Percentiles rank a stretch among this genome's conserved stretches.
Evolutionary conservation across 2,329 filamentous ascomycete species (phyloP).

Genomic region (Sporothrix globosa): DNA sequence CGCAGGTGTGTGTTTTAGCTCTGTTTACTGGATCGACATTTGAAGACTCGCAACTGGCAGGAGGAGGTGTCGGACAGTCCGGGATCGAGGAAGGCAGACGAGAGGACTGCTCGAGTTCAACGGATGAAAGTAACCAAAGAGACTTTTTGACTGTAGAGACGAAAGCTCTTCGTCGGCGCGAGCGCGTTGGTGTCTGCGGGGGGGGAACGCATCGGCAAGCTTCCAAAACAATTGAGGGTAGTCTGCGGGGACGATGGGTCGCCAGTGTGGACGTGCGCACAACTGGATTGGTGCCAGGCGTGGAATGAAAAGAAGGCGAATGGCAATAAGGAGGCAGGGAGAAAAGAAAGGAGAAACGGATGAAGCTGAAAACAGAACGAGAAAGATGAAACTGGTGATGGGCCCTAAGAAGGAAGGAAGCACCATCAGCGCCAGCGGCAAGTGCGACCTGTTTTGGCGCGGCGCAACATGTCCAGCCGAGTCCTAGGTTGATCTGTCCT

Average conservation of each 20-base stretch:
- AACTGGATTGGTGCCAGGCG: slow-evolving; percentile 2
- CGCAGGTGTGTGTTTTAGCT: background rate
- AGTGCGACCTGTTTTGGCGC: slow-evolving; percentile 16
- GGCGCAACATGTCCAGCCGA: background rate
- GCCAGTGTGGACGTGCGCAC: background rate
- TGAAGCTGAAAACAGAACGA: background rate
- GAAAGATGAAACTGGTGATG: slow-evolving; percentile 24
- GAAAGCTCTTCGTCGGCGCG: slow-evolving; percentile 28
- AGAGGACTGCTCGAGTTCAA: background rate
- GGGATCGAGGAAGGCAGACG: background rate
- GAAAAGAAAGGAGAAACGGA: background rate
- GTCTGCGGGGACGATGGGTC: background rate
- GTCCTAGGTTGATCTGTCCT: background rate
- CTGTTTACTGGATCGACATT: slow-evolving; percentile 16
- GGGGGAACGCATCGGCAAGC: slow-evolving; percentile 23
- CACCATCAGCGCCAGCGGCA: slow-evolving; percentile 8
- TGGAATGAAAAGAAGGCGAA: background rate
- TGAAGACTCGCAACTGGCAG: background rate
- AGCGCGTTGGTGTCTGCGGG: slow-evolving; percentile 7
- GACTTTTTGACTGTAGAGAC: background rate
- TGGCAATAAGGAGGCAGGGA: background rate
- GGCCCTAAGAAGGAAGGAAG: background rate
- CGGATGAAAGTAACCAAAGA: background rate
- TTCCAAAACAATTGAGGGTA: background rate
- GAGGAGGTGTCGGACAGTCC: slow-evolving; percentile 18